A percentile compares a stretch with the other conserved stretches of the same genome.
phyloP scores from a whole-genome alignment of 208 protist genomes.

The Leishmania mexicana region DNA sequence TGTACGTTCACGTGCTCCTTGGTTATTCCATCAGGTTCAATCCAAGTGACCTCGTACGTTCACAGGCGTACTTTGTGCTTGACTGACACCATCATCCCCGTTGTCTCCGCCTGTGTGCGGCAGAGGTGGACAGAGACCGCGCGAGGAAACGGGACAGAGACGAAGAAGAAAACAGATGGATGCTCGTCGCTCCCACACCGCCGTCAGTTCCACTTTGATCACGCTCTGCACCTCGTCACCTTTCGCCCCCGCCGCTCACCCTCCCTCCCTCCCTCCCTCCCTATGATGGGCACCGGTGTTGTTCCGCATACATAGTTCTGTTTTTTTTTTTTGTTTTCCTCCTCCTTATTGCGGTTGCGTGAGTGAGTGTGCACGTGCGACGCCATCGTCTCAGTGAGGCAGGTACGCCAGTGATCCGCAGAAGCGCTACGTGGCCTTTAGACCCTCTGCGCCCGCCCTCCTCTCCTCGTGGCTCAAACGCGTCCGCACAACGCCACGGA shows the following conservation, averaged over 20 bases:
- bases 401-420: not conserved
- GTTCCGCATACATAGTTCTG: not conserved
- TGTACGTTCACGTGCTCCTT: not conserved
- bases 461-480: not conserved
- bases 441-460: not conserved
- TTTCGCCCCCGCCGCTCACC: not conserved
- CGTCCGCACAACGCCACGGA: not conserved
- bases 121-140: not conserved
- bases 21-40: not conserved
- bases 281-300: no score
- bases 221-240: no score
- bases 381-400: not conserved
- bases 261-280: not conserved
- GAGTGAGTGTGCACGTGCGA: not conserved
- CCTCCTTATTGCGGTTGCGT: not conserved
- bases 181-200: not conserved
- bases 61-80: not conserved
- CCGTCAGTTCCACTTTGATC: no score
- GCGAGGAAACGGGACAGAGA: no score
- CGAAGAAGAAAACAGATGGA: not conserved
- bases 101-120: not conserved
- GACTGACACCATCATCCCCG: not conserved
- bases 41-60: not conserved
- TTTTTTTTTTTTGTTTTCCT: slow-evolving; percentile 1
- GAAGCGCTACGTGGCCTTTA: not conserved